A percentile compares a stretch with the other conserved stretches of the same genome.
Conservation (phyloP, 2,329 filamentous ascomycete species). For the Fusarium napiforme region DNA sequence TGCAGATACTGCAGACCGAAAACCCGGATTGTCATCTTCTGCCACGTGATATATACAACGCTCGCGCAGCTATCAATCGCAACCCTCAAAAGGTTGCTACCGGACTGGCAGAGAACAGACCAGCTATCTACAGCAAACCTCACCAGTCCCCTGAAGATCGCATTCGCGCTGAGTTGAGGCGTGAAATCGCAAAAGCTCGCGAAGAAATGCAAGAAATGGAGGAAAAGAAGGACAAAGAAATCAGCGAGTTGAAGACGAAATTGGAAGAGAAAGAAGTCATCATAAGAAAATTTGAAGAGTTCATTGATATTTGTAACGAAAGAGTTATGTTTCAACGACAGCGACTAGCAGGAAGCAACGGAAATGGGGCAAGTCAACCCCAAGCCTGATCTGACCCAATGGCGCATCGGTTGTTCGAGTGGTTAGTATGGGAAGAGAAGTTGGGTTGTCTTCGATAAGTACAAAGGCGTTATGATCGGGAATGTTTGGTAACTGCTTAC, state of each 20-base stretch:
- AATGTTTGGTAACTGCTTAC: conserved; percentile 10
- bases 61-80: conserved; percentile 72
- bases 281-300: conserved; percentile 74
- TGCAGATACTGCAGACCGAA: conserved; percentile 72
- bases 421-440: conserved; percentile 29
- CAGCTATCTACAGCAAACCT: conserved; percentile 74
- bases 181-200: conserved; percentile 67
- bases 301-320: conserved; percentile 76
- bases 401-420: conserved; percentile 31
- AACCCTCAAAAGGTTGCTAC: conserved; percentile 71
- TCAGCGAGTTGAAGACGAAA: conserved; percentile 67
- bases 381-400: conserved; percentile 31
- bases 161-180: conserved; percentile 69
- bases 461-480: conserved; percentile 37
- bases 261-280: conserved; percentile 72
- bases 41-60: conserved; percentile 75
- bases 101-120: conserved; percentile 68
- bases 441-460: conserved; percentile 15
- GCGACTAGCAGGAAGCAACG: conserved; percentile 55
- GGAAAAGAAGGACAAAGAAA: conserved; percentile 67
- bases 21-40: conserved; percentile 72
- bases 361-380: conserved; percentile 43
- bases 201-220: conserved; percentile 67
- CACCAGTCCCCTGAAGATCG: conserved; percentile 71
- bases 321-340: conserved; percentile 72